These are phyloP conservation scores for Colletotrichum acutatum DNA, from an alignment of 2,329 filamentous ascomycete genomes.

Conservation along the genomic window DNA sequence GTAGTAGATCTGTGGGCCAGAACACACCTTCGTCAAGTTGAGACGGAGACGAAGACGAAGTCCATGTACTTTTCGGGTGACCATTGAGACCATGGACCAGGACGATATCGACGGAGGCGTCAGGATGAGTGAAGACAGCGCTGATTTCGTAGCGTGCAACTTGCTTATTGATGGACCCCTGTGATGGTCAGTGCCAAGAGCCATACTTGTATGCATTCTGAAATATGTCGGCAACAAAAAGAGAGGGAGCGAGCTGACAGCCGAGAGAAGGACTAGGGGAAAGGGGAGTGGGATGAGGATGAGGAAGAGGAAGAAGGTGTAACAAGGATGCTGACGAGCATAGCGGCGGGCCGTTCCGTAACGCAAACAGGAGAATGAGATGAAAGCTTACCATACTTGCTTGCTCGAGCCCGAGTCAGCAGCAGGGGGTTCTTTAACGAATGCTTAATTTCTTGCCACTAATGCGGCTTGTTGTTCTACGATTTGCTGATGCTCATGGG, in stretches of 20 bases:
- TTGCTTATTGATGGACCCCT: conserved; percentile 52
- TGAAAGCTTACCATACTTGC: conserved; percentile 28
- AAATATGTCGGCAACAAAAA: neutral
- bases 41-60: conserved; percentile 63
- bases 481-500: neutral
- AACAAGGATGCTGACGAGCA: neutral
- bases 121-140: conserved; percentile 67
- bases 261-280: neutral
- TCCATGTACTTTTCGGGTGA: conserved; percentile 67
- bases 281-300: neutral
- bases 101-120: conserved; percentile 72
- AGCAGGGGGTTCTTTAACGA: conserved; percentile 11
- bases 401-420: conserved; percentile 18
- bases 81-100: conserved; percentile 79
- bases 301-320: neutral
- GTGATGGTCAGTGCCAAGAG: neutral
- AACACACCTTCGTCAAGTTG: conserved; percentile 62
- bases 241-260: neutral
- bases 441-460: neutral
- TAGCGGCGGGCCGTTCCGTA: neutral
- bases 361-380: neutral
- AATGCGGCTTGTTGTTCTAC: conserved; percentile 15
- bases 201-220: neutral
- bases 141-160: conserved; percentile 68
- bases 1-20: conserved; percentile 77